Conservation (phyloP, 2,329 filamentous ascomycete species). For the Aspergillus persii region DNA sequence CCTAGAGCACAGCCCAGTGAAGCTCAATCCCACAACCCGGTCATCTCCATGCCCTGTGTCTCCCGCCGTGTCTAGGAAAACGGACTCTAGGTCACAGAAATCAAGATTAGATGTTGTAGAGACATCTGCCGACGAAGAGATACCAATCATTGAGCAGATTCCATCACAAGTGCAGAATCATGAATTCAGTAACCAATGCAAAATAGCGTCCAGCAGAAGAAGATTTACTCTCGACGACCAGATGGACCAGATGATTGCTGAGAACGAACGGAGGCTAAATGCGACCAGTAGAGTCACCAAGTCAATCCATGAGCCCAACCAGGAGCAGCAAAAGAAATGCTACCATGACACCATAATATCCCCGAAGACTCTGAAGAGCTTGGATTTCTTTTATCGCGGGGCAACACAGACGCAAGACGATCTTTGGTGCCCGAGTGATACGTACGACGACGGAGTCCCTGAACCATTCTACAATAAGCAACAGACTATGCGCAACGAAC, state of each 20-base stretch:
- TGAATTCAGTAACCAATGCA: background rate
- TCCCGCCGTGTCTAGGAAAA: background rate
- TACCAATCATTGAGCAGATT: no score
- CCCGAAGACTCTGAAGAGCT: background rate
- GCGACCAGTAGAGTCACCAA: background rate
- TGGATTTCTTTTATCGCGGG: background rate
- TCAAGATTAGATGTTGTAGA: background rate
- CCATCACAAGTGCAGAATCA: background rate
- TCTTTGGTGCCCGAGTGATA: slow-evolving; percentile 4
- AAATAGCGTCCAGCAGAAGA: slow-evolving; percentile 3
- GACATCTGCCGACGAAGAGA: background rate
- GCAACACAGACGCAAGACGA: background rate
- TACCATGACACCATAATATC: background rate
- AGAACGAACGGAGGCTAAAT: slow-evolving; percentile 13
- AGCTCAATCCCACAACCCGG: no score
- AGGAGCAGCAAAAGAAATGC: background rate
- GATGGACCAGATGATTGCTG: slow-evolving; percentile 23
- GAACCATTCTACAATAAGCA: slow-evolving; percentile 10
- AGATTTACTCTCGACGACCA: slow-evolving; percentile 25
- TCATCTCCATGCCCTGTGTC: background rate
- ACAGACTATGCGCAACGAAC: background rate
- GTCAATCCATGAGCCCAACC: background rate
- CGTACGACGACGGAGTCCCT: slow-evolving; percentile 16
- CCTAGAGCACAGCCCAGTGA: no score
- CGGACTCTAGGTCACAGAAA: background rate